Conservation (phyloP, 345 rosid genomes). For the Boechera divaricarpa region DNA sequence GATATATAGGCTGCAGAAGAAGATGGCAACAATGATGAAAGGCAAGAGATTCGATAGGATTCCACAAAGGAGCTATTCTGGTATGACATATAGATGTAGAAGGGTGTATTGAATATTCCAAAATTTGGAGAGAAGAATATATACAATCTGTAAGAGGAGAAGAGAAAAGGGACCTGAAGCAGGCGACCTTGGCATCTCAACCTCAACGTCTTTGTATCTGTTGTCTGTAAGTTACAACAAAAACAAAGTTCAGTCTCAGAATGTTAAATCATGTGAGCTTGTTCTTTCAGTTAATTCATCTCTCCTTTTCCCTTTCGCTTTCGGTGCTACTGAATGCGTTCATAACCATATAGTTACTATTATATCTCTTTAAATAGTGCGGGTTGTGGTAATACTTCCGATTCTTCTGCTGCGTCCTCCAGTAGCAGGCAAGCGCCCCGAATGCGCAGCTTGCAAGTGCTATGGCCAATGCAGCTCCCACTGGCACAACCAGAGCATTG, state of each 20-base stretch:
- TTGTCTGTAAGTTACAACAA: conserved; percentile 43
- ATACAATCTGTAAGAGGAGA: conserved; percentile 41
- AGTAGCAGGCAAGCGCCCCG: conserved; percentile 96
- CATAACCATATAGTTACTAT: conserved; percentile 53
- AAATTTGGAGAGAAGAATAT: conserved; percentile 39
- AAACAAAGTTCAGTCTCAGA: conserved; percentile 34
- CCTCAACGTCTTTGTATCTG: conserved; percentile 43
- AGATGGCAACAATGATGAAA: conserved; percentile 15
- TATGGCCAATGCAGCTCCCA: conserved; percentile 96
- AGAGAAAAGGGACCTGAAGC: conserved; percentile 34
- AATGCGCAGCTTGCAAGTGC: conserved; percentile 97
- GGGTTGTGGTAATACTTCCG: conserved; percentile 90
- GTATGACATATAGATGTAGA: conserved; percentile 14
- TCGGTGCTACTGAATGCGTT: conserved; percentile 46
- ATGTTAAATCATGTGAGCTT: conserved; percentile 37
- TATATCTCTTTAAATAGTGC: conserved; percentile 85
- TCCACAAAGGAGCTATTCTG: conserved; percentile 3
- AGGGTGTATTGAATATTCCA: conserved; percentile 23
- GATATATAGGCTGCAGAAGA: conserved; percentile 8
- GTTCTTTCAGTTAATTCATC: conserved; percentile 31
- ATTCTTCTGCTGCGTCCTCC: conserved; percentile 96
- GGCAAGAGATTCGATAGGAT: not conserved
- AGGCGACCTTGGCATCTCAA: conserved; percentile 38
- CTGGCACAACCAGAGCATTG: conserved; percentile 83
- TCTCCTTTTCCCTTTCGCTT: conserved; percentile 47